These are phyloP conservation scores for Echeveria elegans DNA, from an alignment of 164 flowering plant genomes.

Conservation along the genomic window DNA sequence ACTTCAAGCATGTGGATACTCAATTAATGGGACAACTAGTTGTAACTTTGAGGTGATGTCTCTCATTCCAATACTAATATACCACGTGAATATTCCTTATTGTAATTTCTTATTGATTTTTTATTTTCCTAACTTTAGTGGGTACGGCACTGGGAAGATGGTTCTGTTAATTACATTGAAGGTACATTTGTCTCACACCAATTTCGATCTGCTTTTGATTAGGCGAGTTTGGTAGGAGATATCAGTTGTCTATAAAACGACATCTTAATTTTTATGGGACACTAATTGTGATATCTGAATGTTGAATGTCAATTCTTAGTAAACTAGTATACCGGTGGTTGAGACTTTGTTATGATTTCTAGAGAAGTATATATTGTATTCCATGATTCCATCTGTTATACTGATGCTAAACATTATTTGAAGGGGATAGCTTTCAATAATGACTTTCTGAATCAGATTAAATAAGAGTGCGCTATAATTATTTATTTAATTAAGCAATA, in stretches of 20 bases:
- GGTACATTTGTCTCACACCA: slow-evolving; percentile 30
- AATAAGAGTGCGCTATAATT: background rate
- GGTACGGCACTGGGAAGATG: slow-evolving; percentile 91
- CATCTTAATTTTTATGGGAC: background rate
- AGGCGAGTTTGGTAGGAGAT: background rate
- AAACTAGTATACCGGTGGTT: background rate
- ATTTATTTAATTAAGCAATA: background rate
- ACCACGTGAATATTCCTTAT: background rate
- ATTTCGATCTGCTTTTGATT: background rate
- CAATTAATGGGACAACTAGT: slow-evolving; percentile 90
- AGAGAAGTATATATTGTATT: background rate
- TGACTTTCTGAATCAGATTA: background rate
- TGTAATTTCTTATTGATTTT: background rate
- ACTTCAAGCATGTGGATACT: slow-evolving; percentile 81
- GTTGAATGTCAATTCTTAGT: background rate
- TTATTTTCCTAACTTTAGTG: slow-evolving; percentile 39
- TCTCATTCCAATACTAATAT: background rate
- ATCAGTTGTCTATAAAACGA: background rate
- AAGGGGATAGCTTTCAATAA: too few species aligned
- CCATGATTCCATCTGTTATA: too few species aligned
- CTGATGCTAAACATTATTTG: too few species aligned
- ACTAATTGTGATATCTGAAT: background rate
- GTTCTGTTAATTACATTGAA: slow-evolving; percentile 80
- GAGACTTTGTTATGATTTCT: background rate
- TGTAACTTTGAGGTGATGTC: slow-evolving; percentile 98